Percentiles rank a stretch among this genome's conserved stretches.
Conservation (phyloP, 139 green algal genomes). For the Picochlorum sp. region DNA sequence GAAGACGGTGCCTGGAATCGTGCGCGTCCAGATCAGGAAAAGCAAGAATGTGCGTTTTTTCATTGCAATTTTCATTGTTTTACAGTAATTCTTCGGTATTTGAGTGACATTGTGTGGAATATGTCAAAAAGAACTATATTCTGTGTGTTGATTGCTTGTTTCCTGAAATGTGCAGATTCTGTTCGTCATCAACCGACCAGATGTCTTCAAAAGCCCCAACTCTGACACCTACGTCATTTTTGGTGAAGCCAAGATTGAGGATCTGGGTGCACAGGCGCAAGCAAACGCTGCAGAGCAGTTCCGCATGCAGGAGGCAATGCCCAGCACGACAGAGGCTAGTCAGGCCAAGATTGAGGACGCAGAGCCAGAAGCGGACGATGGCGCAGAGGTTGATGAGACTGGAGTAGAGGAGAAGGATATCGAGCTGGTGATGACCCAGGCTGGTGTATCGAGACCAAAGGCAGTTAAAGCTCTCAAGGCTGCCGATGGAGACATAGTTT, state of each 20-base stretch:
- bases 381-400: slow-evolving; percentile 82
- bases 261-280: slow-evolving; percentile 78
- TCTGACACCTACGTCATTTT: slow-evolving; percentile 99
- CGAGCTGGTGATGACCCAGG: slow-evolving; percentile 97
- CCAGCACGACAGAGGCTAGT: neutral
- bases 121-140: neutral
- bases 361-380: slow-evolving; percentile 67
- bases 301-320: slow-evolving; percentile 16
- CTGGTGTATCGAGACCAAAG: slow-evolving; percentile 74
- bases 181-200: slow-evolving; percentile 93
- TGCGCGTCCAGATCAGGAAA: slow-evolving; percentile 95
- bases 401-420: slow-evolving; percentile 98
- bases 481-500: slow-evolving; percentile 91
- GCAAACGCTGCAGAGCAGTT: slow-evolving; percentile 80
- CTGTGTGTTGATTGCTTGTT: too few relatives aligned
- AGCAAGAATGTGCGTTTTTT: slow-evolving; percentile 98
- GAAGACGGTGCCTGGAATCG: slow-evolving; percentile 86
- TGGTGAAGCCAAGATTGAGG: slow-evolving; percentile 99
- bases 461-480: slow-evolving; percentile 89
- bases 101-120: neutral
- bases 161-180: too few relatives aligned
- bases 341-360: slow-evolving; percentile 5
- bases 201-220: slow-evolving; percentile 94
- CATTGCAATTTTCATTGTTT: neutral
- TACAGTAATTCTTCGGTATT: neutral